Base-by-base conservation (phyloP, 2,329 filamentous ascomycete species). In the Rhynchosporium secalis region DNA sequence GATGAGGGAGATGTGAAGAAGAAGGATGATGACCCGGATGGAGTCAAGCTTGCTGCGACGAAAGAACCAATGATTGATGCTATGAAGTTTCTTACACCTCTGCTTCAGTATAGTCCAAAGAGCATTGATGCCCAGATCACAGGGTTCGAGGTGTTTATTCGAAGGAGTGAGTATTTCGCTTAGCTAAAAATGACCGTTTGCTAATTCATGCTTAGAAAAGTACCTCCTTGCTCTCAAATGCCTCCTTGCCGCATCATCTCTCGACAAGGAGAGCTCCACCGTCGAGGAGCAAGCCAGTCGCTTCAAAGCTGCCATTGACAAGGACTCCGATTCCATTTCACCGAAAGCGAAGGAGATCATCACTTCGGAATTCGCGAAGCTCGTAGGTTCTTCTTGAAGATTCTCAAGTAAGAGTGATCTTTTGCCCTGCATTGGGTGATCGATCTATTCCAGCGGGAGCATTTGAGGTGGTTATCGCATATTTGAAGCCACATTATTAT, bases 61-160 rank as follows among this genome's bases (percentile, higher is more conserved):
- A 83, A 87, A 62, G 88, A 95, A 61, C 94, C 95, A 8, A 78
- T 99, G 49, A 87, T 86, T 54, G 92, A 95, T 71, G 92, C 92
- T 3, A 89, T 92, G 80, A 96, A 94, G 75, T 96, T 95, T 74
- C 76, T 99, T 61, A 81, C 77, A 15, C 92, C 91, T 3, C 79
- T 99, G 70, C 81, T 99, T 63, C 89, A 96, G 75, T 89, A 88
- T 72, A 93, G 87, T 72, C 88, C 92, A 1, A 86, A 89, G 78
- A 90, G 87, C 73, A 84, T 96, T 54, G 86, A 95, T 65, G 90
- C 85, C 28, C 95, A 99, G 77, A 83, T 88, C 67, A 85, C 88
- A 58, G 95, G 92, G 4, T 98, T 97, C 71, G 93, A 98, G 78
- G 89, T 99, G 20, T 93, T 91, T 74, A 81, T 96, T 63, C 84